Conservation (phyloP, 352 stramenopile genomes). For the Pythium chondricola region DNA sequence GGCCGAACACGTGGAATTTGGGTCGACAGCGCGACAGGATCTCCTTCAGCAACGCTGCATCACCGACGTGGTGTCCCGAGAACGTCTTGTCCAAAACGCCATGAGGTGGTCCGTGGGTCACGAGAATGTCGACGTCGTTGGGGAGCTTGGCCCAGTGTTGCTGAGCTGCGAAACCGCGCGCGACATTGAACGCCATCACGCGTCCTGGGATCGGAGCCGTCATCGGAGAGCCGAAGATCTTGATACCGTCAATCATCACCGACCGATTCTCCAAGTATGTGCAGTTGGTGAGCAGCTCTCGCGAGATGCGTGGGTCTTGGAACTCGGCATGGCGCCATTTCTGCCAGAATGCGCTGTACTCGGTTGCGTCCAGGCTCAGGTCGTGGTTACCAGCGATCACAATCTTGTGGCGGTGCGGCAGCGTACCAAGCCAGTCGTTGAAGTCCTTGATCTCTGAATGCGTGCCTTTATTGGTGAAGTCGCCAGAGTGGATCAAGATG, state of each 20-base stretch:
- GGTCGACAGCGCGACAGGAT: slow-evolving; percentile 76
- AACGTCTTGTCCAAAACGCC: slow-evolving; percentile 77
- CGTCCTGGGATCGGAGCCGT: slow-evolving; percentile 59
- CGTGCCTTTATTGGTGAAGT: slow-evolving; percentile 82
- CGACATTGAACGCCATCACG: slow-evolving; percentile 68
- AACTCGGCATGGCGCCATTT: slow-evolving; percentile 51
- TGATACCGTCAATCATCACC: slow-evolving; percentile 59
- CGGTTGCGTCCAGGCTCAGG: slow-evolving; percentile 58
- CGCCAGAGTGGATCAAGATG: slow-evolving; percentile 86
- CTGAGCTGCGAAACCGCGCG: slow-evolving; percentile 48
- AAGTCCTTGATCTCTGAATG: slow-evolving; percentile 71
- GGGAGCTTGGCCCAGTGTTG: slow-evolving; percentile 72
- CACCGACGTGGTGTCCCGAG: slow-evolving; percentile 61
- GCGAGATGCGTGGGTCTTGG: slow-evolving; percentile 50
- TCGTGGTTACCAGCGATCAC: slow-evolving; percentile 84
- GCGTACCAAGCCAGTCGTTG: slow-evolving; percentile 63
- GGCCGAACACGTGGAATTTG: slow-evolving; percentile 87
- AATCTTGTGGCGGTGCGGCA: slow-evolving; percentile 75
- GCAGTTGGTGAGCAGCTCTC: slow-evolving; percentile 56
- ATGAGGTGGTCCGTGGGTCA: slow-evolving; percentile 87
- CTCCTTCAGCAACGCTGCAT: slow-evolving; percentile 73
- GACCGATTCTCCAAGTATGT: slow-evolving; percentile 75
- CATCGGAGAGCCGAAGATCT: slow-evolving; percentile 78
- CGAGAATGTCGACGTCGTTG: slow-evolving; percentile 74
- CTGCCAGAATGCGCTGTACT: slow-evolving; percentile 66